Conservation (phyloP, 805 yeast genomes). For the Cyberlindnera galapagoensis region DNA sequence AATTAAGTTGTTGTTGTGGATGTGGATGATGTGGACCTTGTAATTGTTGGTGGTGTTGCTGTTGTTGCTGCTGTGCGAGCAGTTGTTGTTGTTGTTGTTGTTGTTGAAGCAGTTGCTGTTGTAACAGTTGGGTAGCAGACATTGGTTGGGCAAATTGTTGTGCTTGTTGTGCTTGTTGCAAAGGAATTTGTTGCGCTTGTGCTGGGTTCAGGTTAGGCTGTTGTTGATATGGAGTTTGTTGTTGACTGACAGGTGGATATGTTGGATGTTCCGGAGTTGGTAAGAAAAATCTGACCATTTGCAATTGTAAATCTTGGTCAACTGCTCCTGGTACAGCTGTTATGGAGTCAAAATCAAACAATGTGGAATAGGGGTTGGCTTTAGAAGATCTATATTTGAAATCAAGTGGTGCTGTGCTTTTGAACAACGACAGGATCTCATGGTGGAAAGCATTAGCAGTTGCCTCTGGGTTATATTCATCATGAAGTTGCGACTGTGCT, state of each 20-base stretch:
- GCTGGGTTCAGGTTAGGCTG: conserved; percentile 1
- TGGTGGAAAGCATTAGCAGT: conserved; percentile 43
- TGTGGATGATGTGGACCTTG: conserved; percentile 20
- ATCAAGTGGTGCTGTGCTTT: conserved; percentile 22
- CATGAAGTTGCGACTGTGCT: conserved; percentile 16
- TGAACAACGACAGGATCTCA: conserved; percentile 37
- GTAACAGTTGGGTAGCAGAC: conserved; percentile 6
- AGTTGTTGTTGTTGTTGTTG: conserved; percentile 23
- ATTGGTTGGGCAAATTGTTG: conserved; percentile 7
- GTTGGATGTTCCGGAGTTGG: too few species aligned
- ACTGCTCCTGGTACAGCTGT: background rate
- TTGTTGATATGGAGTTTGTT: conserved; percentile 18
- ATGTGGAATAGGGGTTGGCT: conserved; percentile 3
- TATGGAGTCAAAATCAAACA: conserved; percentile 5
- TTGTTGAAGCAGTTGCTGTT: conserved; percentile 18
- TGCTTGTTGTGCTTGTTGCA: conserved; percentile 23
- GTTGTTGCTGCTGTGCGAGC: conserved; percentile 24
- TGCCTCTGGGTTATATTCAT: conserved; percentile 33
- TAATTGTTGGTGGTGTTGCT: conserved; percentile 10
- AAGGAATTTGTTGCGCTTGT: conserved; percentile 5
- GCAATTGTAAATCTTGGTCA: conserved; percentile 11
- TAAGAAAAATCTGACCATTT: too few species aligned
- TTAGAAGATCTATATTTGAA: conserved; percentile 2
- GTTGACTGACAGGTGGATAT: conserved; percentile 16
- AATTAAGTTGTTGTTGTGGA: conserved; percentile 15